Base-by-base conservation (phyloP, 345 rosid genomes). In the Moringa oleifera region DNA sequence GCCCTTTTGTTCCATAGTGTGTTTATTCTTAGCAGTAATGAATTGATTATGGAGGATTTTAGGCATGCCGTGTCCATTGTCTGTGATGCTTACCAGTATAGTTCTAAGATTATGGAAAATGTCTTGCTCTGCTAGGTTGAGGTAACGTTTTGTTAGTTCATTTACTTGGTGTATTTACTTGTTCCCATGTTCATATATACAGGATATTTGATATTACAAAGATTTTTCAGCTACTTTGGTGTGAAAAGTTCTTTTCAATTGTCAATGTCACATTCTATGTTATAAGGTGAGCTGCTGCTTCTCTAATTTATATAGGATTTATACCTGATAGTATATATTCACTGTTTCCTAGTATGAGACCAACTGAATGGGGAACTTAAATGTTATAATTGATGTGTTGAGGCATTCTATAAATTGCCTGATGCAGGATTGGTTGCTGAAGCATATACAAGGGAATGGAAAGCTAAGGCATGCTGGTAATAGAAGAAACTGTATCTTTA, bases 401-500 rank as follows among this genome's bases (percentile, higher is more conserved):
- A 33, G 37, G 37, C 37, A 33, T 33, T 33, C 37, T 33, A 11
- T 5, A 5, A 4, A 33, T 22, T 62, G 25, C 31, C 31, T 10
- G 62, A 68, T 55, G 69, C 73, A 73, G 77, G 69, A 58, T 58
- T 68, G 67, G 24, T 59, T 33, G 58, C 24, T 0, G 41, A 58
- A 53, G 73, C 11, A 11, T 5, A 33, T 5, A 33, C 37, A 33
- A 33, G 25, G 55, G 51, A 18, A 18, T 23, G 63, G 63, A 25
- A 64, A 28, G 66, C 55, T 20, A 53, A 61, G 61, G 66, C 51
- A 67, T 68, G 58, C 20, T 54, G 67, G 58, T 55, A 25, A 24
- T 56, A 54, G 51, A 63, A 59, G 25, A 68, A 64, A 63, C 25
- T 59, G 69, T 55, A 23, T 56, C 23, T 55, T 41, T 25, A 23